Conservation (phyloP, 2,329 filamentous ascomycete genomes). For the Arthrobotrys musiformis region DNA sequence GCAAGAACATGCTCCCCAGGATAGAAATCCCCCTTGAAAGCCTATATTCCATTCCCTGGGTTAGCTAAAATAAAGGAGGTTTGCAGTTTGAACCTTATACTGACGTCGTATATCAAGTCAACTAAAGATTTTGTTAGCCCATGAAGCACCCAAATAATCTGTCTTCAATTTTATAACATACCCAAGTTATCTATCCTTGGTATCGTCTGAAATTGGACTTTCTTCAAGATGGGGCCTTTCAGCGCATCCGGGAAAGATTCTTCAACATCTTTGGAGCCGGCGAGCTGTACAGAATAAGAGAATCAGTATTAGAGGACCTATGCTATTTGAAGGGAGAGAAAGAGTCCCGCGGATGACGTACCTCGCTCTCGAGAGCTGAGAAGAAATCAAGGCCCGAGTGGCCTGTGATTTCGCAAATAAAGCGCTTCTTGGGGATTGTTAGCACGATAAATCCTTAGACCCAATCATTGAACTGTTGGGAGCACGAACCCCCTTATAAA, state of each 20-base stretch:
- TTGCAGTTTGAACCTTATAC: constrained; percentile 26
- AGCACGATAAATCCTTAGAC: constrained; percentile 18
- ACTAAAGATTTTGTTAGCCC: constrained; percentile 64
- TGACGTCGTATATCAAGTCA: constrained; percentile 73
- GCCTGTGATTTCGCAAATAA: constrained; percentile 95
- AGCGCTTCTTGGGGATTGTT: constrained; percentile 72
- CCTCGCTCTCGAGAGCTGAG: constrained; percentile 90
- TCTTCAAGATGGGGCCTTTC: constrained; percentile 87
- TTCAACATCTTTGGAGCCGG: constrained; percentile 87
- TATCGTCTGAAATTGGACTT: constrained; percentile 89
- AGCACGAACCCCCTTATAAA: constrained; percentile 71
- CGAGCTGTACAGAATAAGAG: constrained; percentile 67
- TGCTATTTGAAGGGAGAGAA: neutral
- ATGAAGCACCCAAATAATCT: constrained; percentile 56
- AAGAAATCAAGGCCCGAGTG: constrained; percentile 92
- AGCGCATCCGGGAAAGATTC: constrained; percentile 89
- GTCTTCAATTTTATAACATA: constrained; percentile 61
- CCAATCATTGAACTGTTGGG: too few relatives aligned
- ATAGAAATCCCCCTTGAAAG: constrained; percentile 91
- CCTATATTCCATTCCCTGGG: constrained; percentile 38
- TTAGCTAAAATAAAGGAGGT: neutral
- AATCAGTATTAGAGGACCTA: neutral
- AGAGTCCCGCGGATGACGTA: constrained; percentile 62
- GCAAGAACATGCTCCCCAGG: constrained; percentile 86
- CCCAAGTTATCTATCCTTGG: constrained; percentile 86